Base-by-base conservation (phyloP, 2,329 filamentous ascomycete species). In the Dothistroma septosporum region DNA sequence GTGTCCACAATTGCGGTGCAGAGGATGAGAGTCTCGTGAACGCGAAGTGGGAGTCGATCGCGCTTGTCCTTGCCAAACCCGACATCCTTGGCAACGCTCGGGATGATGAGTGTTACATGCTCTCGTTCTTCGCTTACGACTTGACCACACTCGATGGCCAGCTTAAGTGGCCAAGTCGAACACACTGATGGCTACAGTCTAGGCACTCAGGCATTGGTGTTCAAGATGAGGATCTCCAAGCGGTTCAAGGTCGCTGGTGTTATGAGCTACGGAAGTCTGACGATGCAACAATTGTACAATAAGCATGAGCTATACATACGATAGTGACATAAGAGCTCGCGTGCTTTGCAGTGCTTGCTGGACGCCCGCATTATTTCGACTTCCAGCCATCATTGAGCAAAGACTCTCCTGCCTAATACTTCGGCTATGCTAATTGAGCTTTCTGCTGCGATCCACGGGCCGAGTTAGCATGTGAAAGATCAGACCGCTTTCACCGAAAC, bases 41-140 rank as follows among this genome's bases (percentile, higher is more conserved):
- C 14, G 50, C 35, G 50, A 53, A 53, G 28, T 53, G 50, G 50
- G 50, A 53, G 28, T 32, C 22, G 1, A 53, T 53, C 14, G 50
- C 50, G 10, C n/a, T 53, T 2, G 33, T 53, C 14, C 24, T 28
- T 31, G 50, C 35, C 4, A 7, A 31, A 9, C 31, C 5, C 4
- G 50, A 33, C 31, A 33, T 33, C 4, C 21, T 33, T 16, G 50
- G 50, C 50, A 33, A 53, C 31, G 50, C 24, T 33, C 37, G 37
- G 37, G n/a, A 31, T 16, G 24, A 53, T 31, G 50, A 53, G 31
- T 53, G 16, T n/a, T 53, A 53, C 28, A 53, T 53, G n/a, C 16
- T 53, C 24, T 33, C 24, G n/a, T 31, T 53, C 24, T 33, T 14
- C 4, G 50, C 35, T 28, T 35, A 53, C 19, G 24, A 33, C 31